phyloP scores from a whole-genome alignment of 1,284 basidiomycete species.

The Ganoderma resinaceum region DNA sequence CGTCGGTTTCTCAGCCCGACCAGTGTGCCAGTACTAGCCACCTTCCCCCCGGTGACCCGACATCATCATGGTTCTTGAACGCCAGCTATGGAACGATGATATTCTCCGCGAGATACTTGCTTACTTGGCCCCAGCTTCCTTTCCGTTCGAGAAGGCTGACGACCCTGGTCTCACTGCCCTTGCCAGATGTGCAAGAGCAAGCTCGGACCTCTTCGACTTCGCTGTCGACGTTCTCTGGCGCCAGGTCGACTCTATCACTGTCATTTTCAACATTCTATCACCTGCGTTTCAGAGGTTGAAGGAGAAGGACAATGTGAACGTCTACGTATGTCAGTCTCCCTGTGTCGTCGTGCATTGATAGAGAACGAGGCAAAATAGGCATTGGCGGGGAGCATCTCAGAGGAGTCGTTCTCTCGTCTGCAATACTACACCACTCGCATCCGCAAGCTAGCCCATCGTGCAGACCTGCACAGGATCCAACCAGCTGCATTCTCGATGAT shows the following conservation, averaged over 20 bases:
- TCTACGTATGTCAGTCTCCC: constrained; percentile 10
- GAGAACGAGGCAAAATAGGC: not conserved
- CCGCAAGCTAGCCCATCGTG: constrained; percentile 14
- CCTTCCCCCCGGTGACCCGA: not conserved
- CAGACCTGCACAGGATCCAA: constrained; percentile 7
- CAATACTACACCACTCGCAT: constrained; percentile 17
- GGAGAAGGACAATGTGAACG: not conserved
- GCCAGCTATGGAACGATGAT: constrained; percentile 20
- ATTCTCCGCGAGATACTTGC: constrained; percentile 17
- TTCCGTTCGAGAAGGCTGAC: constrained; percentile 6
- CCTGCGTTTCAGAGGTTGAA: constrained; percentile 2
- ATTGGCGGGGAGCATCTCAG: not conserved
- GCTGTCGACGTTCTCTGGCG: constrained; percentile 20
- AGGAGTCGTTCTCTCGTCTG: constrained; percentile 6
- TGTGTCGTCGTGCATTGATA: not conserved
- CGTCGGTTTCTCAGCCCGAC: not conserved
- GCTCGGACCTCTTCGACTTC: constrained; percentile 12
- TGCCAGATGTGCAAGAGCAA: constrained; percentile 14
- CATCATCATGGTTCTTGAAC: not conserved
- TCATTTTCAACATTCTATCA: constrained; percentile 12
- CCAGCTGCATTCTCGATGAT: constrained; percentile 2
- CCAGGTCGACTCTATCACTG: constrained; percentile 13
- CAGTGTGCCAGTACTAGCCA: not conserved
- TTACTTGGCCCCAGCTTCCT: constrained; percentile 16
- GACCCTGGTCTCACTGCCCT: constrained; percentile 10